These are phyloP conservation scores for Nicotiana tomentosiformis DNA, from an alignment of 257 asterid genomes.

Conservation along the genomic window DNA sequence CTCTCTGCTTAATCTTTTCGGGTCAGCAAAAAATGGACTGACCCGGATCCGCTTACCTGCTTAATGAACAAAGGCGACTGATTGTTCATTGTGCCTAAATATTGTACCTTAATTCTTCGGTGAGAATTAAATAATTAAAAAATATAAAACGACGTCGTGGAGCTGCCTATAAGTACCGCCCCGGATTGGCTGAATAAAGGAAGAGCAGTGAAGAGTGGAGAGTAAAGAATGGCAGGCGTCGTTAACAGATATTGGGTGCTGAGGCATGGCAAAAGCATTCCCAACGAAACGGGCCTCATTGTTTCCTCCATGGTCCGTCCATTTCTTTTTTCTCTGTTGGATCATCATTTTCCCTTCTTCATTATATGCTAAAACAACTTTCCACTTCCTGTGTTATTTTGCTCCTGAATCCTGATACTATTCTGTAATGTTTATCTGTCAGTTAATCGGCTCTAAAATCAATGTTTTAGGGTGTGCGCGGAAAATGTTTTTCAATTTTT, in stretches of 20 bases:
- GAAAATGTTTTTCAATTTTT: too few species aligned
- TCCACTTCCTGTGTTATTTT: not conserved
- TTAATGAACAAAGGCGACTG: too few species aligned
- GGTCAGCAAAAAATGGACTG: not conserved
- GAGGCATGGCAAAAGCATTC: conserved; percentile 94
- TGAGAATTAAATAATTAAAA: too few species aligned
- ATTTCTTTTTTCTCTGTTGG: not conserved
- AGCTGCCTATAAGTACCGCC: not conserved
- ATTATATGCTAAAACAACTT: not conserved
- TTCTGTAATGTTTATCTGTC: not conserved
- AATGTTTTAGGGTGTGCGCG: too few species aligned
- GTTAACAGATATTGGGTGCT: conserved; percentile 63
- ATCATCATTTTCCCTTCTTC: not conserved
- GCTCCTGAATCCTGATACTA: not conserved
- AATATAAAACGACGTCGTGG: not conserved
- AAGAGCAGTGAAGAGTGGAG: not conserved
- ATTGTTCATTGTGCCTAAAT: not conserved
- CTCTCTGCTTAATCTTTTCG: not conserved
- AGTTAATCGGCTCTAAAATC: not conserved
- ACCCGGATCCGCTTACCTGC: not conserved
- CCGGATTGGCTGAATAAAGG: too few species aligned
- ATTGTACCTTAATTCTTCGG: not conserved
- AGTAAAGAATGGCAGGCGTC: not conserved
- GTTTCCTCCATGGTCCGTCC: conserved; percentile 70
- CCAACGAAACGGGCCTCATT: conserved; percentile 65